Base-by-base conservation (phyloP, 2,329 filamentous ascomycete species). In the Westerdykella ornata region DNA sequence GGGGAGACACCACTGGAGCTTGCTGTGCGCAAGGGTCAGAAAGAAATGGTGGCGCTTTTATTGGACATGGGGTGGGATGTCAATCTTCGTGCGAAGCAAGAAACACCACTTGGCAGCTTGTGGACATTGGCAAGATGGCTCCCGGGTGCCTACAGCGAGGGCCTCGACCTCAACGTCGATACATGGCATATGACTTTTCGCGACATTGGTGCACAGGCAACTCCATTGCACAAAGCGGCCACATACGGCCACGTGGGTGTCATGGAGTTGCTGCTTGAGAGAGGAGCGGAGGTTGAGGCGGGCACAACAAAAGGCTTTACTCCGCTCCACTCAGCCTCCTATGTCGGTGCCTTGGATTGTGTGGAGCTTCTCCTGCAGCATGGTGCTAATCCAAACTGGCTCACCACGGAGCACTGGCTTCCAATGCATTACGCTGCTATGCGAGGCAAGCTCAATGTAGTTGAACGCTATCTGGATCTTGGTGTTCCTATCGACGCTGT, bases 301-400 rank as follows among this genome's bases (percentile, higher is more conserved):
- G 30, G n/a, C n/a, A 33, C 30, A 33, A 33, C 30, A 33, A 33
- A 33, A 15, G 30, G 30, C n/a, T 33, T 33, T n/a, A 33, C 30
- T 14, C 30, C 30, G 3, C 16, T 33, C 5, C 30, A 33, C 16
- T 14, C 30, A 13, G 30, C 30, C 3, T 14, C 30, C n/a, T 33
- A 33, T 13, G 16, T 17, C 7, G 30, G 30, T 14, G n/a, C n/a
- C n/a, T 8, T 33, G 30, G 30, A 33, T 15, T 33, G 30, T 33
- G 16, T 33, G n/a, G n/a, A 33, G 30, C 30, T 33, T n/a, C 30
- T 33, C 12, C n/a, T 33, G 9, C 9, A 33, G n/a, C 16, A 33
- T 15, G n/a, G 16, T 15, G n/a, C 30, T 7, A 33, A 15, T 15
- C 30, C 30, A 5, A 33, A 33, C 12, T 33, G 30, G 30, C 9